These are phyloP conservation scores for Trichomonascaceae sp. DNA, from an alignment of 1,139 yeast species.

Conservation along the genomic window DNA sequence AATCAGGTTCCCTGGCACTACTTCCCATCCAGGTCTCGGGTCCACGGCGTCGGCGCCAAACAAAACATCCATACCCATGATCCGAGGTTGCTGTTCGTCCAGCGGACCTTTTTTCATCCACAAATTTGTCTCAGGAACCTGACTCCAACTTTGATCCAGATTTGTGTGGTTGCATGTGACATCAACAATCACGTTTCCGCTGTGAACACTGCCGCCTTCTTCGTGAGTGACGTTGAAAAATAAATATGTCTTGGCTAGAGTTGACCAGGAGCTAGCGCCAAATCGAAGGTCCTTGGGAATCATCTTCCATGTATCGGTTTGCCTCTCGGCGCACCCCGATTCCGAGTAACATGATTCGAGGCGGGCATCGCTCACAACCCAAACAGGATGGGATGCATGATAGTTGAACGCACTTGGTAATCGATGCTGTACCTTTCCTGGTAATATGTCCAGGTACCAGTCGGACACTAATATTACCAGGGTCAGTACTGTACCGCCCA, in stretches of 20 bases:
- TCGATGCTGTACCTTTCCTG: slow-evolving; percentile 19
- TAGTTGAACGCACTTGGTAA: slow-evolving; percentile 12
- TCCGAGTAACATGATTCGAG: slow-evolving; percentile 18
- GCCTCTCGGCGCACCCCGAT: slow-evolving; percentile 20
- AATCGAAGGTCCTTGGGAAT: too few species aligned
- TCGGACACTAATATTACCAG: slow-evolving; percentile 16
- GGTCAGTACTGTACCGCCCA: slow-evolving; percentile 11
- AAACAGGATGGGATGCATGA: slow-evolving; percentile 12
- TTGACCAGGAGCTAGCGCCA: too few species aligned
- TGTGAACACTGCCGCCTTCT: slow-evolving; percentile 14
- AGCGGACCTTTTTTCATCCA: slow-evolving; percentile 30
- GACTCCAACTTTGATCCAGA: too few species aligned
- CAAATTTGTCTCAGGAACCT: slow-evolving; percentile 1
- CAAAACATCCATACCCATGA: slow-evolving; percentile 41
- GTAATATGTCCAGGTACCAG: slow-evolving; percentile 21
- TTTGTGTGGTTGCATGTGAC: too few species aligned
- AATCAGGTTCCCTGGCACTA: slow-evolving; percentile 26
- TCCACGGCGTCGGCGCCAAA: slow-evolving; percentile 66
- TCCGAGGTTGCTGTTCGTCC: slow-evolving; percentile 3
- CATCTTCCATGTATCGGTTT: too few species aligned
- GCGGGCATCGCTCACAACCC: slow-evolving; percentile 22
- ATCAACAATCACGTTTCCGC: slow-evolving; percentile 19
- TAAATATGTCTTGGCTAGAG: slow-evolving; percentile 17
- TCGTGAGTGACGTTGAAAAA: slow-evolving; percentile 17
- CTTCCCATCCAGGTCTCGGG: slow-evolving; percentile 62